Percentiles rank a stretch among this genome's conserved stretches.
Conservation (phyloP, 2,329 filamentous ascomycete genomes). For the Fusarium chuoi region DNA sequence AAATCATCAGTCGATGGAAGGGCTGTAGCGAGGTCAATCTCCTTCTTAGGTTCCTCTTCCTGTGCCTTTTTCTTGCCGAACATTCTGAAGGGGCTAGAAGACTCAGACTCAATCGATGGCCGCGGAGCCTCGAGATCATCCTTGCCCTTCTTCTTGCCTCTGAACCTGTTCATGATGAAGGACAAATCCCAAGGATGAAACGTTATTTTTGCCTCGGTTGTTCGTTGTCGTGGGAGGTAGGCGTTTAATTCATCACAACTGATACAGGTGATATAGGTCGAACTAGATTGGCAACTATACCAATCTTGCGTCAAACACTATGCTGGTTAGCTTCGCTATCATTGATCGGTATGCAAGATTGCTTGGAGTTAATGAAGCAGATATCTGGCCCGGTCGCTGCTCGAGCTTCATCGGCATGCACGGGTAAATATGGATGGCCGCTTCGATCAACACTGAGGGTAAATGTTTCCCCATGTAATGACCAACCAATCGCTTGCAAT, state of each 20-base stretch:
- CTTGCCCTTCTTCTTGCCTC: constrained; percentile 76
- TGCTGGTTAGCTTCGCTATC: constrained; percentile 12
- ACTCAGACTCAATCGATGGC: constrained; percentile 66
- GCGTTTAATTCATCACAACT: constrained; percentile 39
- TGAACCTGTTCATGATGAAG: constrained; percentile 77
- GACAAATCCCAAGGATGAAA: neutral
- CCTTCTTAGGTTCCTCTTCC: constrained; percentile 68
- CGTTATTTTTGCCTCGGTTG: constrained; percentile 5
- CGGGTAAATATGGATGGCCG: neutral
- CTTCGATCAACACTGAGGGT: neutral
- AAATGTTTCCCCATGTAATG: neutral
- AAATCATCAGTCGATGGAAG: constrained; percentile 90
- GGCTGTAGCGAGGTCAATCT: constrained; percentile 77
- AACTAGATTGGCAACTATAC: constrained; percentile 23
- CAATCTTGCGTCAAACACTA: constrained; percentile 26
- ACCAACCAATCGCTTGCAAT: neutral
- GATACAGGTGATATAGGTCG: neutral
- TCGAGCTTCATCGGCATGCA: neutral
- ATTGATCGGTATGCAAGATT: neutral
- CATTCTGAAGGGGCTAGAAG: constrained; percentile 61
- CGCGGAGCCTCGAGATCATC: constrained; percentile 60
- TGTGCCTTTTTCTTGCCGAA: constrained; percentile 67
- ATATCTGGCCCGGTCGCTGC: neutral
- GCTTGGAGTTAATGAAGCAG: neutral
- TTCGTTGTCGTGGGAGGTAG: neutral